Evolutionary conservation across 108 stramenopile species (phyloP), one percentile per base, ranked within the genome.

Genomic region (Fragilaria crotonensis): DNA sequence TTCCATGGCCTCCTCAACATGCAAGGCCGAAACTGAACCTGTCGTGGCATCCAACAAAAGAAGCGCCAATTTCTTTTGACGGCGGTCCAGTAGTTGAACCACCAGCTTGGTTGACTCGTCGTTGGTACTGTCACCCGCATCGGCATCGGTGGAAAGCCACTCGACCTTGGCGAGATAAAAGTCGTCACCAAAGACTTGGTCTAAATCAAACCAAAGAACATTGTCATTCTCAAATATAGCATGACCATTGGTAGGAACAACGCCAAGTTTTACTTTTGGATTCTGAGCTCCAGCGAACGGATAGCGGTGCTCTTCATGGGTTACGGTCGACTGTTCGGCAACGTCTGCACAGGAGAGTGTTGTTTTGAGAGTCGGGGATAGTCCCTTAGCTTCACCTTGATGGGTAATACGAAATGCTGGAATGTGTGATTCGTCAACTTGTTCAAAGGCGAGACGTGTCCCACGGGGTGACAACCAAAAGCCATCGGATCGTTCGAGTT

Each of bases 251-350:
- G n/a, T n/a, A n/a, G n/a, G n/a, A n/a, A n/a, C n/a, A n/a, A n/a
- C n/a, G n/a, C 69, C 84, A 0, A 94, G 70, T 25, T 47, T 49
- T n/a, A 96, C 95, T 25, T 45, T 33, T 0, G 95, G 89, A 68
- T 96, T 96, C 0, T 21, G 57, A 57, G 79, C 75, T 20, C 95
- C 95, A 20, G 95, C 87, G 66, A 96, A 96, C 19, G 93, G 91
- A 63, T 94, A 96, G 30, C 87, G 77, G 71, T 94, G 93, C 45
- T 89, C 89, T 62, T 96, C 95, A 48, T 79, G 25, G 21, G 36
- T 11, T 2, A 44, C 48, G 4, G 2, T 3, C 21, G 58, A 11
- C 1, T 33, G 3, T 0, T 21, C 30, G 1, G 28, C 32, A 0
- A 66, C 31, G 0, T 5, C 14, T 0, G 63, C 32, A 11, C 61